Conservation (phyloP, 2,329 filamentous ascomycete genomes). For the Hypoxylon sp. region DNA sequence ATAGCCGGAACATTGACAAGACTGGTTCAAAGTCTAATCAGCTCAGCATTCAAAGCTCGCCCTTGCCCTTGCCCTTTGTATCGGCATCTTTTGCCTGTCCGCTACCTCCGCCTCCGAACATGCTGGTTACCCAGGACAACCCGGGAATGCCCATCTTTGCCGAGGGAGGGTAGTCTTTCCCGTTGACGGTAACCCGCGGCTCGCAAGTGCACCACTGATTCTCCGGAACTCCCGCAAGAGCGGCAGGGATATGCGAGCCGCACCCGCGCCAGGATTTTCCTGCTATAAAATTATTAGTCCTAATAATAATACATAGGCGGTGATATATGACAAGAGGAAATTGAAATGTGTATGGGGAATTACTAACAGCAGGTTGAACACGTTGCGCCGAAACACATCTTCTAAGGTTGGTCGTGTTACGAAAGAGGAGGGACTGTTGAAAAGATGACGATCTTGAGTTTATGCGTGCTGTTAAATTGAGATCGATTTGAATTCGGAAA, state of each 20-base stretch:
- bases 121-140: constrained; percentile 56
- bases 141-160: constrained; percentile 59
- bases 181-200: constrained; percentile 60
- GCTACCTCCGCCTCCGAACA: constrained; percentile 47
- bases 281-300: constrained; percentile 52
- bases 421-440: constrained; percentile 6
- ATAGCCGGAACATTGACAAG: constrained; percentile 13
- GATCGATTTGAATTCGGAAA: constrained; percentile 4
- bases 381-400: constrained; percentile 51
- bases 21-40: not conserved
- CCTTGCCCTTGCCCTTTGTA: constrained; percentile 41
- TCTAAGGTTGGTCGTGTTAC: constrained; percentile 9
- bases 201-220: constrained; percentile 65
- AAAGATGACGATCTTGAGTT: constrained; percentile 18
- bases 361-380: constrained; percentile 46
- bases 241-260: constrained; percentile 62
- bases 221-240: constrained; percentile 61
- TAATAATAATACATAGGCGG: not conserved
- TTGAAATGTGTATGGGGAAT: not conserved
- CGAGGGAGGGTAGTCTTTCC: constrained; percentile 63
- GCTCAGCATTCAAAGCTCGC: constrained; percentile 35
- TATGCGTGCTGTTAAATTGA: constrained; percentile 7
- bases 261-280: constrained; percentile 67
- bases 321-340: not conserved
- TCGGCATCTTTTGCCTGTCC: constrained; percentile 20